Conservation (phyloP, 495 filamentous ascomycete genomes). For the Jackrogersella multiformis region DNA sequence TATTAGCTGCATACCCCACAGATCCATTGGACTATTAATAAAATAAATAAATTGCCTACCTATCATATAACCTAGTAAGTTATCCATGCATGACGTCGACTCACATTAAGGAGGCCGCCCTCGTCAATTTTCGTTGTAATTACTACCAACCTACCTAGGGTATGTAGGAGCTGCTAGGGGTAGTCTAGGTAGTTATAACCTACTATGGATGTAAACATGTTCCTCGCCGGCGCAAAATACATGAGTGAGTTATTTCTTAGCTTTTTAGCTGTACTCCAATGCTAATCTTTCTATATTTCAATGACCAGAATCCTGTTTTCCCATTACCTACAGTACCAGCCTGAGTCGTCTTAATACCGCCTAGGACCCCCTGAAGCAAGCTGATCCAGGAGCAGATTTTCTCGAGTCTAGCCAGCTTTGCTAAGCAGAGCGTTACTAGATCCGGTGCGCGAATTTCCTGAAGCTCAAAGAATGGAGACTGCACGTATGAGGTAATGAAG, state of each 20-base stretch:
- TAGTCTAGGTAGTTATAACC: no score
- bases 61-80: no score
- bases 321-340: no score
- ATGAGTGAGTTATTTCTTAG: constrained; percentile 24
- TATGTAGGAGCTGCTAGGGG: no score
- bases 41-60: no score
- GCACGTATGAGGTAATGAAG: background rate
- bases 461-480: constrained; percentile 7
- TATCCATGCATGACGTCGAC: constrained; percentile 24
- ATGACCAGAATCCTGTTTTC: constrained; percentile 24
- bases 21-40: background rate
- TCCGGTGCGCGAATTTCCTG: constrained; percentile 46
- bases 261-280: constrained; percentile 18
- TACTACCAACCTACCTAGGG: no score
- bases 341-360: constrained; percentile 5
- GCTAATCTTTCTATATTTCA: constrained; percentile 16
- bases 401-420: constrained; percentile 2
- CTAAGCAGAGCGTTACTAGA: constrained; percentile 34
- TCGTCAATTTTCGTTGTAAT: background rate
- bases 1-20: constrained; percentile 17
- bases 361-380: background rate
- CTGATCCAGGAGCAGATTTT: constrained; percentile 8
- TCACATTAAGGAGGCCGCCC: constrained; percentile 30
- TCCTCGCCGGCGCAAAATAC: constrained; percentile 7
- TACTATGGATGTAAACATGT: no score